phyloP scores from a whole-genome alignment of 306 rosid genomes.

The Citrullus amarus region DNA sequence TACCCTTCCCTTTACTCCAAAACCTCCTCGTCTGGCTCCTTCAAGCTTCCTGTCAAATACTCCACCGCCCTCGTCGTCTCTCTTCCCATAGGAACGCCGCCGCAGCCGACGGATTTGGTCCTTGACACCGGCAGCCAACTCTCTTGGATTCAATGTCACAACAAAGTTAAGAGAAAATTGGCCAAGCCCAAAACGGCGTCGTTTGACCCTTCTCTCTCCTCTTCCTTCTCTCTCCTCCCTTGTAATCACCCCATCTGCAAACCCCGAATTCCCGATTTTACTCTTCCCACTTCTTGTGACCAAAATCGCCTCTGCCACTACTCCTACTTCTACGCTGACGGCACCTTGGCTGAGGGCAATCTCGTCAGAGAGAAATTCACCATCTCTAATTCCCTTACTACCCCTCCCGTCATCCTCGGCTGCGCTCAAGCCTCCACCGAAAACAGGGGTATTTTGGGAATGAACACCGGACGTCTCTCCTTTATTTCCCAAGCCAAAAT shows the following conservation, averaged over 20 bases:
- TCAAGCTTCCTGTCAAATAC: conserved; percentile 41
- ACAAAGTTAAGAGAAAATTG: not conserved
- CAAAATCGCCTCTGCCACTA: conserved; percentile 84
- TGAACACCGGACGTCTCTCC: conserved; percentile 60
- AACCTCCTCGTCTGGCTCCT: conserved; percentile 24
- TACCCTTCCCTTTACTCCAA: not conserved
- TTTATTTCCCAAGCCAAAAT: conserved; percentile 62
- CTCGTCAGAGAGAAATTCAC: conserved; percentile 62
- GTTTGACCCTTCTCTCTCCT: conserved; percentile 75
- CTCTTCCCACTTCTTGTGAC: conserved; percentile 86
- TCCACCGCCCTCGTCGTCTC: conserved; percentile 52
- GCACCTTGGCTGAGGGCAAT: conserved; percentile 86
- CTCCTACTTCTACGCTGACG: conserved; percentile 87
- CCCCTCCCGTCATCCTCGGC: conserved; percentile 74
- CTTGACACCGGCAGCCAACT: conserved; percentile 90
- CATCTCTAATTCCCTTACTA: conserved; percentile 38
- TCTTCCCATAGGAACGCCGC: conserved; percentile 81
- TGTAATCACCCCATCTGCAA: conserved; percentile 73
- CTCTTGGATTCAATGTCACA: conserved; percentile 66
- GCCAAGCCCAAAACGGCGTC: conserved; percentile 14
- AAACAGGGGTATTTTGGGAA: conserved; percentile 79
- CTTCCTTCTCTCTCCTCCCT: conserved; percentile 64
- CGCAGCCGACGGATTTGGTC: conserved; percentile 67
- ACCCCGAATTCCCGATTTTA: conserved; percentile 77
- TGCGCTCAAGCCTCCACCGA: conserved; percentile 52